These are phyloP conservation scores for Sporisorium graminicola DNA, from an alignment of 1,284 basidiomycete species.

Conservation along the genomic window DNA sequence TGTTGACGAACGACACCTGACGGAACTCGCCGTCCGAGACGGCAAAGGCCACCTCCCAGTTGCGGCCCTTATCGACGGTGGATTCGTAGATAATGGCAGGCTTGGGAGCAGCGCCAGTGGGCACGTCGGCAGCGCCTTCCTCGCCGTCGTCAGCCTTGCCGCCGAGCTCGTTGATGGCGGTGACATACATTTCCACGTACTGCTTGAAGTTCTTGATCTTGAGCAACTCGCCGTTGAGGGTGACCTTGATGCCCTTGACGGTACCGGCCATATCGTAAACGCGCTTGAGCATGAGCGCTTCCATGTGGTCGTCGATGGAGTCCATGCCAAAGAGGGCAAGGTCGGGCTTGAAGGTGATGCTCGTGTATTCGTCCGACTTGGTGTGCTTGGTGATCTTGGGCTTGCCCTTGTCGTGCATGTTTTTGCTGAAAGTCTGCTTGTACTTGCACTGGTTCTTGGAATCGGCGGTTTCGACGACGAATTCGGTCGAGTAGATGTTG, in stretches of 20 bases:
- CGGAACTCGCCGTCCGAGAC: slow-evolving; percentile 88
- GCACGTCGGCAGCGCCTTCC: slow-evolving; percentile 59
- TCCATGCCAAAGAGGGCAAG: slow-evolving; percentile 92
- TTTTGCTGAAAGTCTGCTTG: slow-evolving; percentile 92
- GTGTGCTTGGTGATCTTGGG: slow-evolving; percentile 90
- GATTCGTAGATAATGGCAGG: slow-evolving; percentile 86
- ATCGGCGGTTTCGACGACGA: slow-evolving; percentile 97
- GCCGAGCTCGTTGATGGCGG: slow-evolving; percentile 70
- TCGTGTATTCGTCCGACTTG: slow-evolving; percentile 83
- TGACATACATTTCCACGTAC: slow-evolving; percentile 91
- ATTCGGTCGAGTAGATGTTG: slow-evolving; percentile 97
- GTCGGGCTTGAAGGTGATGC: slow-evolving; percentile 94
- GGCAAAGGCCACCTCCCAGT: slow-evolving; percentile 97
- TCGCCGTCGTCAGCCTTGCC: slow-evolving; percentile 49
- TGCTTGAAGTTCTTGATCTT: slow-evolving; percentile 97
- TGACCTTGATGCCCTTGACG: slow-evolving; percentile 91
- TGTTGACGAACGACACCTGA: slow-evolving; percentile 94
- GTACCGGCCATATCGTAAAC: slow-evolving; percentile 98
- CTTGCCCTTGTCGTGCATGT: slow-evolving; percentile 89
- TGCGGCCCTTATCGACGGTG: slow-evolving; percentile 74
- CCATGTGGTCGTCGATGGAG: slow-evolving; percentile 89
- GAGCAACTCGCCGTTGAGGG: slow-evolving; percentile 89
- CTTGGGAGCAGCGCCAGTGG: slow-evolving; percentile 80
- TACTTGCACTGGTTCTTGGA: slow-evolving; percentile 89
- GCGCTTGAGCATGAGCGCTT: slow-evolving; percentile 89